These are phyloP conservation scores for Penicillium pulvis DNA, from an alignment of 495 filamentous ascomycete genomes.

Conservation along the genomic window DNA sequence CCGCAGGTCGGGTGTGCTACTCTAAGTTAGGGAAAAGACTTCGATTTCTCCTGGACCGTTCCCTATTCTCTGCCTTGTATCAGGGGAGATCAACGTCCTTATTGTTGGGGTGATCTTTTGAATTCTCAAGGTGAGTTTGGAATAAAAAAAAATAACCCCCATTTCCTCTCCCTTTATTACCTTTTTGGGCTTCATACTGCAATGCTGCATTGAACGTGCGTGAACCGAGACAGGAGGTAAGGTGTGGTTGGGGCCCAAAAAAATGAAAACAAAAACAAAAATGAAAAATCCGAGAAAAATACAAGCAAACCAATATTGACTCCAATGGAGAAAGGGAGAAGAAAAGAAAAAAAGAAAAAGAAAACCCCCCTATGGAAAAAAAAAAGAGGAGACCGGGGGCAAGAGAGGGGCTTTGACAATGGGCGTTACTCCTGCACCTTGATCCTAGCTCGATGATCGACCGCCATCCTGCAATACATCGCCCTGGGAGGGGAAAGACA, in stretches of 20 bases:
- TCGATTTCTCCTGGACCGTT: neutral
- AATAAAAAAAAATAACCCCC: neutral
- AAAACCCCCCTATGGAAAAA: neutral
- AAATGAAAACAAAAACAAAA: neutral
- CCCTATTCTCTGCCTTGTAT: neutral
- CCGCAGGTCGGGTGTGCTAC: constrained; percentile 25
- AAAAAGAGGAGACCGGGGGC: constrained; percentile 1
- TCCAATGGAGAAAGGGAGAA: neutral
- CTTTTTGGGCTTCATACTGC: neutral
- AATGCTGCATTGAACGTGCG: neutral
- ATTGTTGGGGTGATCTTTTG: no score
- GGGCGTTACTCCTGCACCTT: constrained; percentile 25
- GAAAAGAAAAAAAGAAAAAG: neutral
- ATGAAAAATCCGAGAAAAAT: neutral
- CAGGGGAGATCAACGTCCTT: neutral
- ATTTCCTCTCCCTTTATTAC: neutral
- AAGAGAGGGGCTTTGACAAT: constrained; percentile 25
- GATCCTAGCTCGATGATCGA: constrained; percentile 47
- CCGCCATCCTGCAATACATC: constrained; percentile 50
- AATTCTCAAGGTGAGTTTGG: neutral
- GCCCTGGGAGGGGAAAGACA: constrained; percentile 38
- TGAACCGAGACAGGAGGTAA: constrained; percentile 1
- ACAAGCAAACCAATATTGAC: neutral
- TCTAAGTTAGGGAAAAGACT: neutral
- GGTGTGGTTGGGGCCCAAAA: neutral